Conservation (phyloP, 2,329 filamentous ascomycete genomes). For the Colletotrichum costaricense region DNA sequence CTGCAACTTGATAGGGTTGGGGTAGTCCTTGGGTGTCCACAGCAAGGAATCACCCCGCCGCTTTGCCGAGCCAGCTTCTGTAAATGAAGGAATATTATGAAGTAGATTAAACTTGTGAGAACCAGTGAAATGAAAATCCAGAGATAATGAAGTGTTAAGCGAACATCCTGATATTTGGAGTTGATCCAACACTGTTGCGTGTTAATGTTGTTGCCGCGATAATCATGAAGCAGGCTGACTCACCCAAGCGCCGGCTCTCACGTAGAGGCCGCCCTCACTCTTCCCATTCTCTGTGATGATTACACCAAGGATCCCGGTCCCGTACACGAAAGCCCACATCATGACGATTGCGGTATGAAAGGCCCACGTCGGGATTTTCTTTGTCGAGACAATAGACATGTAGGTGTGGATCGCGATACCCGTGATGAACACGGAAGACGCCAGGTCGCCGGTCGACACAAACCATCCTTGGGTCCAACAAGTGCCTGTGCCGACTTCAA, state of each 20-base stretch:
- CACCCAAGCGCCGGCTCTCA: slow-evolving; percentile 74
- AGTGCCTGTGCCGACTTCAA: slow-evolving; percentile 63
- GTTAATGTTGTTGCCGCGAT: slow-evolving; percentile 18
- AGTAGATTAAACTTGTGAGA: slow-evolving; percentile 52
- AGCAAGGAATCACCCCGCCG: slow-evolving; percentile 13
- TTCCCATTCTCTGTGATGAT: slow-evolving; percentile 55
- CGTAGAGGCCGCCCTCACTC: slow-evolving; percentile 62
- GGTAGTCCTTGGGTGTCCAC: background rate
- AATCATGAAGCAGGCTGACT: slow-evolving; percentile 36
- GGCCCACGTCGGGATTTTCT: slow-evolving; percentile 58
- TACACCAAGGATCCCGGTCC: slow-evolving; percentile 64
- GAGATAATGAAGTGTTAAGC: slow-evolving; percentile 72
- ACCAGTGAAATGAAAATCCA: slow-evolving; percentile 66
- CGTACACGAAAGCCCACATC: slow-evolving; percentile 70
- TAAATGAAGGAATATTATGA: slow-evolving; percentile 52
- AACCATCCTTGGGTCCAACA: slow-evolving; percentile 78
- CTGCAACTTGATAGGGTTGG: slow-evolving; percentile 39
- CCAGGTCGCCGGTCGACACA: slow-evolving; percentile 73
- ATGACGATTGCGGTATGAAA: slow-evolving; percentile 61
- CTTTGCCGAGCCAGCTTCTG: slow-evolving; percentile 40
- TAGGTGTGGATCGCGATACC: slow-evolving; percentile 76
- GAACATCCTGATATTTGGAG: slow-evolving; percentile 61
- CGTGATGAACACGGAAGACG: slow-evolving; percentile 75
- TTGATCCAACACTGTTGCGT: slow-evolving; percentile 71
- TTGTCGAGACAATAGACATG: slow-evolving; percentile 67